Conservation (phyloP, 2,329 filamentous ascomycete genomes). For the Phaeomoniella chlamydospora region DNA sequence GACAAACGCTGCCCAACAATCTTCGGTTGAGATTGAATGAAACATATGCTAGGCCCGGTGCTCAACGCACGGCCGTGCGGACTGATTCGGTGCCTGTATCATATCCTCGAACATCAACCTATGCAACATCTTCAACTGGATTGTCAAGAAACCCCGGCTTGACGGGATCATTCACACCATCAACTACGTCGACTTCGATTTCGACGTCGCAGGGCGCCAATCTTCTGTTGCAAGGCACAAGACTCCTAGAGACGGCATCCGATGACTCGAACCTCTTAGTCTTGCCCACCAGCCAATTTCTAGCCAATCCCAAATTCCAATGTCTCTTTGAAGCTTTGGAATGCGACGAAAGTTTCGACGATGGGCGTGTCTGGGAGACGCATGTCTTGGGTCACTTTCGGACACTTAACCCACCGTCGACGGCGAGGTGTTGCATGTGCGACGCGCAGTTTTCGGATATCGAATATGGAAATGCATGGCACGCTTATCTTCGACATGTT, state of each 20-base stretch:
- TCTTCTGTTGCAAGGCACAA: background rate
- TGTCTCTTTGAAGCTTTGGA: background rate
- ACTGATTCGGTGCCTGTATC: background rate
- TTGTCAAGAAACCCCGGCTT: background rate
- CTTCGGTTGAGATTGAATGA: no score
- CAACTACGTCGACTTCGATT: background rate
- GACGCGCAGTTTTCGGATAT: constrained; percentile 9
- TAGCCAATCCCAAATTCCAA: background rate
- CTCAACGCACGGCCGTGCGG: background rate
- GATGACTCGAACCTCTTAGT: background rate
- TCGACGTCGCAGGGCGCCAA: no score
- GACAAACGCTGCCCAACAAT: background rate
- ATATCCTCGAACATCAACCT: background rate
- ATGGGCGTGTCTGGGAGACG: background rate
- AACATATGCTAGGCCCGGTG: background rate
- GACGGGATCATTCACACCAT: background rate
- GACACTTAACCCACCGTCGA: constrained; percentile 21
- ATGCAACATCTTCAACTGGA: background rate
- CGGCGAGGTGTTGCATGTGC: constrained; percentile 29
- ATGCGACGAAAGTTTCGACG: background rate
- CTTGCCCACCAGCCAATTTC: background rate
- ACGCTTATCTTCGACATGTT: constrained; percentile 26
- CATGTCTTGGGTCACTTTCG: constrained; percentile 31
- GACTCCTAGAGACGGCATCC: background rate
- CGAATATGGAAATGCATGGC: constrained; percentile 20